Conservation (phyloP, 345 rosid genomes). For the Eucalyptus cloeziana region DNA sequence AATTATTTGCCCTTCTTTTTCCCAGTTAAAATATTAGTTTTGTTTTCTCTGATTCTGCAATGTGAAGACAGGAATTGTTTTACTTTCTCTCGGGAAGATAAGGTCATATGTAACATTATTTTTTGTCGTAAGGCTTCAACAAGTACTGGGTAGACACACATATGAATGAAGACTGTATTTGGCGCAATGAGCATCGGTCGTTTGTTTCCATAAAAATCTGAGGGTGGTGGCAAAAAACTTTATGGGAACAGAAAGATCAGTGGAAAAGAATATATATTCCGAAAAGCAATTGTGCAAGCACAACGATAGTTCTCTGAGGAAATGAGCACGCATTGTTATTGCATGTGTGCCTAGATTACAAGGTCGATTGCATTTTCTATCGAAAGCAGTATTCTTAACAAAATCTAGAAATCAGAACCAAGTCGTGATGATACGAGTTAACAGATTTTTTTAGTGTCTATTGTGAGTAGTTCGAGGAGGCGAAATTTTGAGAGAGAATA, state of each 20-base stretch:
- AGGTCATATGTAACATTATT: not conserved
- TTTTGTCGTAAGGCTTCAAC: not conserved
- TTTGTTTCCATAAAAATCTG: not conserved
- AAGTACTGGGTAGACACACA: not conserved
- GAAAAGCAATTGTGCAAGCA: not conserved
- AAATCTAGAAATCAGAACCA: not conserved
- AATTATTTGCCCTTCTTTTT: not conserved
- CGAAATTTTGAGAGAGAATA: not conserved
- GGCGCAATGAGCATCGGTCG: not conserved
- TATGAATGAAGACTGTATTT: not conserved
- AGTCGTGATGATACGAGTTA: not conserved
- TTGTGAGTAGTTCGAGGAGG: not conserved
- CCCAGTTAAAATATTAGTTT: not conserved
- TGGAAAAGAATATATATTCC: not conserved
- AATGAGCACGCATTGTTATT: not conserved
- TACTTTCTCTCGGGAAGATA: not conserved
- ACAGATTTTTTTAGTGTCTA: not conserved
- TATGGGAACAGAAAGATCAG: not conserved
- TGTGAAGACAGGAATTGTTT: not conserved
- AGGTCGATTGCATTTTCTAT: not conserved
- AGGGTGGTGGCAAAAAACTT: not conserved
- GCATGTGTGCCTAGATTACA: not conserved
- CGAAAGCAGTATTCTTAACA: not conserved
- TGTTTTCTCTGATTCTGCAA: not conserved
- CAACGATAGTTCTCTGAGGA: not conserved